A percentile compares a stretch with the other conserved stretches of the same genome.
phyloP scores from a whole-genome alignment of 2,329 filamentous ascomycete genomes.

The Ophiostoma triangulosporum region DNA sequence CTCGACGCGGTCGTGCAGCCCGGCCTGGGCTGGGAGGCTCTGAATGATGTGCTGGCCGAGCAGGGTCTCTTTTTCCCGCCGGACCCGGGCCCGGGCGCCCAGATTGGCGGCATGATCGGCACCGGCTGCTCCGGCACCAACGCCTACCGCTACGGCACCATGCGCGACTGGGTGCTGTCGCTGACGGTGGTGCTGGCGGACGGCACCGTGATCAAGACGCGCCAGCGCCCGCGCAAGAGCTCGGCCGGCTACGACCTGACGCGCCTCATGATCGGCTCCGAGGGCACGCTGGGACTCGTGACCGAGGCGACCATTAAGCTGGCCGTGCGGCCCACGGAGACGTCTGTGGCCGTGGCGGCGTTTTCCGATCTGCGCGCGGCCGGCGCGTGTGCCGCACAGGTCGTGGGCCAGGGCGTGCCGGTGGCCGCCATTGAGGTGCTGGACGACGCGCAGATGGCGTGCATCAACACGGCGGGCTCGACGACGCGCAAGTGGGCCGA shows the following conservation, averaged over 20 bases:
- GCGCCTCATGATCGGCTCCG: slow-evolving; percentile 76
- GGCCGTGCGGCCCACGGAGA: slow-evolving; percentile 64
- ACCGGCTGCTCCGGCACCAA: slow-evolving; percentile 70
- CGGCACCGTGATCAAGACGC: slow-evolving; percentile 79
- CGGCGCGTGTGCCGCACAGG: slow-evolving; percentile 64
- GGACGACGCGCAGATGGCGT: slow-evolving; percentile 78
- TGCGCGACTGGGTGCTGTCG: slow-evolving; percentile 85
- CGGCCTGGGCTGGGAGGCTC: slow-evolving; percentile 71
- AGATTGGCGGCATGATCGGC: slow-evolving; percentile 82
- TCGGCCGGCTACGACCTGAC: slow-evolving; percentile 88
- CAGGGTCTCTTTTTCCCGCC: slow-evolving; percentile 82
- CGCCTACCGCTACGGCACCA: slow-evolving; percentile 83
- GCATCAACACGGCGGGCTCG: slow-evolving; percentile 51
- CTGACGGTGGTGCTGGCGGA: slow-evolving; percentile 83
- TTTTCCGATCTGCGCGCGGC: slow-evolving; percentile 51
- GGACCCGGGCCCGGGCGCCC: slow-evolving; percentile 79
- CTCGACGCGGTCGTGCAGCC: slow-evolving; percentile 66
- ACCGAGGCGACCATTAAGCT: slow-evolving; percentile 86
- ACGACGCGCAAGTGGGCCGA: slow-evolving; percentile 57
- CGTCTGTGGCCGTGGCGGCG: slow-evolving; percentile 62
- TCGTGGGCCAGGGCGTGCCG: slow-evolving; percentile 68
- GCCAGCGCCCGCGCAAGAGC: slow-evolving; percentile 77
- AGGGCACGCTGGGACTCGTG: slow-evolving; percentile 81
- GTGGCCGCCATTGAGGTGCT: slow-evolving; percentile 88
- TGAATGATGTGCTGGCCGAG: slow-evolving; percentile 64